These are phyloP conservation scores for Physcomitrellopsis africana DNA, from an alignment of 225 moss, liverwort and hornwort species.

Conservation along the genomic window DNA sequence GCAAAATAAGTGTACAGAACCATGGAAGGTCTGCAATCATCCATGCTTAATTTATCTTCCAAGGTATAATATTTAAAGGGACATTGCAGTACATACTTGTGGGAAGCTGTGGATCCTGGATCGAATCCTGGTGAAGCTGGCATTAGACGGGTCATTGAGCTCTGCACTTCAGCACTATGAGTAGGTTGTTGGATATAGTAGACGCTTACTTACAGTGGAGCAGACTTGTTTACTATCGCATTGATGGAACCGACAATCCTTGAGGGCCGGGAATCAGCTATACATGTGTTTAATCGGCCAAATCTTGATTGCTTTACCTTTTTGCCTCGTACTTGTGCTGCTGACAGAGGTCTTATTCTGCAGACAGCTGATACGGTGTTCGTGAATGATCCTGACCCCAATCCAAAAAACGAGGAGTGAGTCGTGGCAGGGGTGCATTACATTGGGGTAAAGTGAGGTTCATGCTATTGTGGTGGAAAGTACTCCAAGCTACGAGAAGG, in stretches of 20 bases:
- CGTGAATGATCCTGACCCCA: constrained; percentile 79
- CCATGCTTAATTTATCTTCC: constrained; percentile 72
- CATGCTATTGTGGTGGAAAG: constrained; percentile 71
- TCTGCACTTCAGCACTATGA: constrained; percentile 77
- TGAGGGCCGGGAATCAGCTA: constrained; percentile 67
- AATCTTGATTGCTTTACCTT: constrained; percentile 70
- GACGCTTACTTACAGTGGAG: constrained; percentile 71
- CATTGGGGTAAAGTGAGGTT: constrained; percentile 75
- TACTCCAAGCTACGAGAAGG: constrained; percentile 60
- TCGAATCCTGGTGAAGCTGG: constrained; percentile 64
- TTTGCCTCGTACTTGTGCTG: constrained; percentile 69
- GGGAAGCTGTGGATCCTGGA: constrained; percentile 78
- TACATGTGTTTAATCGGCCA: constrained; percentile 68
- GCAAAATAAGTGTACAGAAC: constrained; percentile 79
- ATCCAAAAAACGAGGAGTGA: constrained; percentile 79
- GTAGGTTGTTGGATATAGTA: constrained; percentile 63
- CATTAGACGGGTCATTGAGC: constrained; percentile 77
- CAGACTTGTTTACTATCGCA: constrained; percentile 59
- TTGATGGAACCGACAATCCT: constrained; percentile 72
- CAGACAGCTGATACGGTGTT: constrained; percentile 80
- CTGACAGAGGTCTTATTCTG: constrained; percentile 71
- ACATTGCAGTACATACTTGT: constrained; percentile 50
- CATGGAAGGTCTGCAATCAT: constrained; percentile 76
- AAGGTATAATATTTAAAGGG: constrained; percentile 45
- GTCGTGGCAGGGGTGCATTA: constrained; percentile 74